These are phyloP conservation scores for Talaromyces adpressus DNA, from an alignment of 495 filamentous ascomycete species.

Conservation along the genomic window DNA sequence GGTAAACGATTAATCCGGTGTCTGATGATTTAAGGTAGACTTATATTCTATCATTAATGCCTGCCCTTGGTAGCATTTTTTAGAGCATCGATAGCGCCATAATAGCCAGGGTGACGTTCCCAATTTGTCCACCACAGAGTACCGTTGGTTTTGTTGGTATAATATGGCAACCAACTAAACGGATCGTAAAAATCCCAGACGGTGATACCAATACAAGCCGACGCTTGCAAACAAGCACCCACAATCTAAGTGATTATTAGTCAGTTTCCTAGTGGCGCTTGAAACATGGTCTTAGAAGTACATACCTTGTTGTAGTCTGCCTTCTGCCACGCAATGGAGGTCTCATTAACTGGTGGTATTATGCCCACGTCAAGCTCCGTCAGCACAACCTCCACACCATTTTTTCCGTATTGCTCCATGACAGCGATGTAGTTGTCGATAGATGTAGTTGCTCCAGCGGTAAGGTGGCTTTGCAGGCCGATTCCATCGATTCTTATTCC, in stretches of 20 bases:
- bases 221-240: too few species aligned
- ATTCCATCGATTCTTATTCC: slow-evolving; percentile 13
- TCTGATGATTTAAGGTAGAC: too few species aligned
- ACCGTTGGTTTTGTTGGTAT: background rate
- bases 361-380: background rate
- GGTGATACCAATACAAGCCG: background rate
- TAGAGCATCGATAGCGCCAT: background rate
- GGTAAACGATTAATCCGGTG: too few species aligned
- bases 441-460: background rate
- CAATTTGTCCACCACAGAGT: too few species aligned
- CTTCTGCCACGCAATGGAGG: background rate
- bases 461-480: background rate
- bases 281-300: too few species aligned
- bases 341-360: too few species aligned
- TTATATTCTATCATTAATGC: too few species aligned
- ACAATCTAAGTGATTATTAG: too few species aligned
- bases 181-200: background rate
- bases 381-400: background rate
- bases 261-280: too few species aligned
- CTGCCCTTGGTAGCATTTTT: too few species aligned
- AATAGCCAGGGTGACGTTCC: background rate
- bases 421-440: background rate
- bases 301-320: background rate
- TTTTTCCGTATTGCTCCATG: background rate
- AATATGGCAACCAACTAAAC: background rate